Evolutionary conservation across 2,329 filamentous ascomycete species (phyloP).

Genomic region (Aureobasidium sp.): DNA sequence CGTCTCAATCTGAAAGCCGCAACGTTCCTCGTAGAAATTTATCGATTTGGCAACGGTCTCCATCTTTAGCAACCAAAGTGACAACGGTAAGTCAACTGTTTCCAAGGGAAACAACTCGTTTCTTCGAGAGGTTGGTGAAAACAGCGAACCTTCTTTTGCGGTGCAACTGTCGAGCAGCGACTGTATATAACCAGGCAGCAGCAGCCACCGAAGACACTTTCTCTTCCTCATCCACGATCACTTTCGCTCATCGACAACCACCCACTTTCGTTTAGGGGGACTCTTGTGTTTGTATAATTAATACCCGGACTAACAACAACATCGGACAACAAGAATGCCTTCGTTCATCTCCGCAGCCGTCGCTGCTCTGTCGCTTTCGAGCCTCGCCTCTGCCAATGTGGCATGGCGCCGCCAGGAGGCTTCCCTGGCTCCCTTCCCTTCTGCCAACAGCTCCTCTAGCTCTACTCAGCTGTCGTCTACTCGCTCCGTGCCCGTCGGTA

Average conservation of each 20-base stretch:
- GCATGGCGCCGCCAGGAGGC: constrained; percentile 1
- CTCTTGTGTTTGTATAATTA: constrained; percentile 8
- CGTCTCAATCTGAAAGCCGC: constrained; percentile 6
- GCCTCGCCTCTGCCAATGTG: neutral
- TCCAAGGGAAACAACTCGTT: neutral
- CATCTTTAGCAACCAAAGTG: neutral
- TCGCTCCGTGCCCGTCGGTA: neutral
- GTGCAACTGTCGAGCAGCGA: neutral
- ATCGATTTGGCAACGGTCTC: constrained; percentile 12
- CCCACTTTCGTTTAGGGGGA: constrained; percentile 2
- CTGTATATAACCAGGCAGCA: constrained; percentile 6
- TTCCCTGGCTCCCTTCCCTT: too few species aligned
- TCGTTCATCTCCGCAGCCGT: constrained; percentile 8
- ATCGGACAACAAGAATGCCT: constrained; percentile 1
- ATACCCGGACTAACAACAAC: neutral
- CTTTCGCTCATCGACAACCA: neutral
- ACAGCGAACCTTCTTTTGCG: neutral
- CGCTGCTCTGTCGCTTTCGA: constrained; percentile 10
- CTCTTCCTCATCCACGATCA: neutral
- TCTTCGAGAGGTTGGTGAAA: neutral
- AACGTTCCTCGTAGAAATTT: constrained; percentile 4
- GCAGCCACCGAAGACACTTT: neutral
- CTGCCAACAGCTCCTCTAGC: neutral
- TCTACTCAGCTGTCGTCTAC: neutral
- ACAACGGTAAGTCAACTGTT: constrained; percentile 10